These are phyloP conservation scores for Diutina sp. DNA, from an alignment of 1,139 yeast genomes.

Conservation along the genomic window DNA sequence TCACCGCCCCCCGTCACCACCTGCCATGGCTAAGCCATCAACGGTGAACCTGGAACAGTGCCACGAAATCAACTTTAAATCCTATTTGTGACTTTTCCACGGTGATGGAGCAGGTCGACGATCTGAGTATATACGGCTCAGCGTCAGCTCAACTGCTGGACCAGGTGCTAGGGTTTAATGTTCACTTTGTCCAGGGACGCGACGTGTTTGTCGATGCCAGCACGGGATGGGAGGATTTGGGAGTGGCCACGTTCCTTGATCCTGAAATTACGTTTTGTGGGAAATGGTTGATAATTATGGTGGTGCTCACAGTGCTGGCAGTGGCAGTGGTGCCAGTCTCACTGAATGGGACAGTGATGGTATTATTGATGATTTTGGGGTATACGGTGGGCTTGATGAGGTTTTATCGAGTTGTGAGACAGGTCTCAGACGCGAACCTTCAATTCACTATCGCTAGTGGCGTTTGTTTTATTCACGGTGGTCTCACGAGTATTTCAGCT, in stretches of 20 bases:
- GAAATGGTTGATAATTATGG: not conserved
- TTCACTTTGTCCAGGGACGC: not conserved
- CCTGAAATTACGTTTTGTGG: not conserved
- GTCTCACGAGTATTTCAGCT: not conserved
- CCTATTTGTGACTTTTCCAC: too few species aligned
- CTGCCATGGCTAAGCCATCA: too few species aligned
- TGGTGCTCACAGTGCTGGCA: not conserved
- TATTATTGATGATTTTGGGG: too few species aligned
- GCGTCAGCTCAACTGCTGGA: not conserved
- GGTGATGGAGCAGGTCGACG: not conserved
- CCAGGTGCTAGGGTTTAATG: not conserved
- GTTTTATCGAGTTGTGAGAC: not conserved
- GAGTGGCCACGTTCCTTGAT: not conserved
- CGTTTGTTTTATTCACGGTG: not conserved
- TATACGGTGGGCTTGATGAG: too few species aligned
- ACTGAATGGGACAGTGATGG: too few species aligned
- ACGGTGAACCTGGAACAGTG: too few species aligned
- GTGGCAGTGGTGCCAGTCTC: not conserved
- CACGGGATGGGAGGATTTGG: not conserved
- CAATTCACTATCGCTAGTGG: not conserved
- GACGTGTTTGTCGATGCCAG: not conserved
- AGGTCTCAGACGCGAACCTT: not conserved
- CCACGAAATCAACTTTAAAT: too few species aligned
- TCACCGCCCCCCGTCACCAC: too few species aligned
- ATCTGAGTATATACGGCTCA: not conserved